Percentiles rank a stretch among this genome's conserved stretches.
Conservation (phyloP, 208 protist genomes). For the Trypanosoma theileri region DNA sequence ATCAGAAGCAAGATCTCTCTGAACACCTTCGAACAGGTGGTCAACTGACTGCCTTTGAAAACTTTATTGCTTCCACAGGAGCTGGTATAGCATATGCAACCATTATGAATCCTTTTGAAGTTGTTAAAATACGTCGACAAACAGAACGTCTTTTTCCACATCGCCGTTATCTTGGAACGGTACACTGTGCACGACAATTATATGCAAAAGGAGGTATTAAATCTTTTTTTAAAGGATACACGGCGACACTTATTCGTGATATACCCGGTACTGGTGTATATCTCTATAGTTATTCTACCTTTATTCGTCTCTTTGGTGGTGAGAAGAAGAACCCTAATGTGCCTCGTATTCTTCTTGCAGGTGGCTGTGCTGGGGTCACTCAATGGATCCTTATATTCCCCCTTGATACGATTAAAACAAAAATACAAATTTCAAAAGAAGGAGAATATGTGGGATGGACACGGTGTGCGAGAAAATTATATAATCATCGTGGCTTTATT, state of each 20-base stretch:
- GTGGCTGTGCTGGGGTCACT: conserved; percentile 58
- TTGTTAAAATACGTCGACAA: conserved; percentile 27
- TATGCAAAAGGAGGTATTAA: conserved; percentile 26
- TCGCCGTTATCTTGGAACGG: conserved; percentile 25
- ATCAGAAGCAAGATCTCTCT: conserved; percentile 24
- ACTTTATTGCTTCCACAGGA: conserved; percentile 26
- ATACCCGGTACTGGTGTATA: conserved; percentile 27
- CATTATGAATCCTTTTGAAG: conserved; percentile 35
- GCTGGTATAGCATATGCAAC: conserved; percentile 25
- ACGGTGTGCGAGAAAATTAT: conserved; percentile 23
- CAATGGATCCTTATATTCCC: conserved; percentile 84
- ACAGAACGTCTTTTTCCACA: conserved; percentile 29
- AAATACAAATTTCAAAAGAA: conserved; percentile 54
- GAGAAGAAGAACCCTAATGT: conserved; percentile 23
- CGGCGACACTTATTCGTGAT: conserved; percentile 29
- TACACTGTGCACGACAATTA: conserved; percentile 26
- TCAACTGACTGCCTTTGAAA: conserved; percentile 26
- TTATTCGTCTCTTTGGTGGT: conserved; percentile 18
- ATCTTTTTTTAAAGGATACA: conserved; percentile 24
- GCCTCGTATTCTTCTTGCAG: conserved; percentile 49
- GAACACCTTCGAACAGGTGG: conserved; percentile 29
- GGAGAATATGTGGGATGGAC: conserved; percentile 17
- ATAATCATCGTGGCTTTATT: conserved; percentile 14
- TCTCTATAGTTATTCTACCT: conserved; percentile 25
- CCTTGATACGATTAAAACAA: conserved; percentile 89